Evolutionary conservation across 345 rosid genomes (phyloP), one percentile per base, ranked within the genome.

Genomic region (Lepidium didymum): DNA sequence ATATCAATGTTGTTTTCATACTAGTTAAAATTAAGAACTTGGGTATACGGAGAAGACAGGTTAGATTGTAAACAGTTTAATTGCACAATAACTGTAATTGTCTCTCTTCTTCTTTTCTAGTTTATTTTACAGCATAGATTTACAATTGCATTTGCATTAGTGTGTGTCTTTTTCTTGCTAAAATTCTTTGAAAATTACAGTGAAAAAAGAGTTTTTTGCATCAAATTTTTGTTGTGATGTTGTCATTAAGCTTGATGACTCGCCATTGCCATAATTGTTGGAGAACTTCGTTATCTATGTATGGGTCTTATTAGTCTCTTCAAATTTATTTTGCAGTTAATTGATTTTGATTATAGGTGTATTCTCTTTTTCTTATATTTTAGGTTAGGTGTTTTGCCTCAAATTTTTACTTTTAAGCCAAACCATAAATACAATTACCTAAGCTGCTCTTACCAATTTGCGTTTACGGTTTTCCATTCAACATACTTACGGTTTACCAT

Each of bases 1-100:
- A 56, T 57, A 57, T 57, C 64, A 46, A 72, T 72, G 76, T 56
- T 72, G 76, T 72, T 72, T 64, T 72, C 35, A 13, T 56, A 61
- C 8, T 69, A 61, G 75, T 61, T 64, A 45, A 37, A 56, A n/a
- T 9, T 40, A 58, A 46, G 70, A 55, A 62, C 41, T 72, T 64
- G 64, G 64, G 51, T 72, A 72, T 72, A 72, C 70, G 43, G 64
- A 56, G 52, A 45, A 54, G 40, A 54, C 46, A 61, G 3, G 64
- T 29, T 64, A 64, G 64, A 52, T 18, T 72, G 58, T 64, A 47
- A 47, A 64, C 76, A 46, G 51, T 45, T 45, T 31, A 49, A 64
- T 52, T 56, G 53, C 71, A 56, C 61, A 73, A 64, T 47, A 56
- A 56, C 41, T 56, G 64, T 65, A 64, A 56, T 64, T 31, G n/a